These are phyloP conservation scores for Cyclanthera cordifolia DNA, from an alignment of 306 rosid genomes.

Conservation along the genomic window DNA sequence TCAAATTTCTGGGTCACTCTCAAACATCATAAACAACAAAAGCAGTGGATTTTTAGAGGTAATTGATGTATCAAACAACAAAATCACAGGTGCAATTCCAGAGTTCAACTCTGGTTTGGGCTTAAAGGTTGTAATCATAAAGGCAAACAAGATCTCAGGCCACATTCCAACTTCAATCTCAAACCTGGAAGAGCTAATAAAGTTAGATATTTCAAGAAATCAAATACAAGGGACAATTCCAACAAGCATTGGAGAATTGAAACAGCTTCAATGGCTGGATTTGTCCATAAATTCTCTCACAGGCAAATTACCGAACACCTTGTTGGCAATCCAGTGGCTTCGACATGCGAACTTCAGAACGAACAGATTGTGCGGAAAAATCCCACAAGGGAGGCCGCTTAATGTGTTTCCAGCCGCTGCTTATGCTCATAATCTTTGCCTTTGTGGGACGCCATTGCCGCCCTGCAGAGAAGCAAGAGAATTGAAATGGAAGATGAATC, in stretches of 20 bases:
- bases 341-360: constrained; percentile 80
- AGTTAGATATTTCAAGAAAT: constrained; percentile 75
- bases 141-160: constrained; percentile 59
- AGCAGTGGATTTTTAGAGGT: constrained; percentile 58
- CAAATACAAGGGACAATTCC: constrained; percentile 63
- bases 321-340: constrained; percentile 49
- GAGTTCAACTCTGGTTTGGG: constrained; percentile 44
- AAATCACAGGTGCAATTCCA: constrained; percentile 60
- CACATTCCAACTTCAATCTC: constrained; percentile 60
- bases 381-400: constrained; percentile 78
- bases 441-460: constrained; percentile 78
- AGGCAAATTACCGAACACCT: constrained; percentile 60
- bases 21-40: constrained; percentile 38
- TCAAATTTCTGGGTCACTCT: constrained; percentile 53
- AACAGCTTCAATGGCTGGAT: constrained; percentile 77
- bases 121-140: constrained; percentile 52
- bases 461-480: constrained; percentile 41
- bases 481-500: neutral
- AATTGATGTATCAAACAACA: constrained; percentile 63
- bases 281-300: constrained; percentile 66
- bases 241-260: constrained; percentile 40
- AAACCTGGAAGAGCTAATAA: constrained; percentile 46
- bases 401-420: constrained; percentile 69
- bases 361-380: constrained; percentile 81
- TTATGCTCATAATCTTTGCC: constrained; percentile 75